Evolutionary conservation across 768 basidiomycete species (phyloP), one percentile per base, ranked within the genome.

Genomic region (Trametes cubensis): DNA sequence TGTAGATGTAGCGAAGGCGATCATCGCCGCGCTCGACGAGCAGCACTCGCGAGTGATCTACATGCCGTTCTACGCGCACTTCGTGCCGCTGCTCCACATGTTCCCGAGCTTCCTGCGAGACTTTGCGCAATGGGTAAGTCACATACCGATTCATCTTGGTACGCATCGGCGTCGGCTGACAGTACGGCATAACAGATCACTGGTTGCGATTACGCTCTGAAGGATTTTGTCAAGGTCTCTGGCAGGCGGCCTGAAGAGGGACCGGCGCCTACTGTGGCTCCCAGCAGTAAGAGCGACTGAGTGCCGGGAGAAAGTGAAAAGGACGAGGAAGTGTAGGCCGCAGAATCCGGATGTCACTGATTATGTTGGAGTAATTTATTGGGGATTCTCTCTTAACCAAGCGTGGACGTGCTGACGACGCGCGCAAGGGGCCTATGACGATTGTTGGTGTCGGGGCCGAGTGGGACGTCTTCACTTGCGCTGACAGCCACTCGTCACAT

Each of bases 21-120:
- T 98, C 70, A 91, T 98, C 58, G 76, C 84, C 34, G 90, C 90
- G 1, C 72, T 97, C 55, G 92, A 97, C 72, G 85, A 85, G 50
- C 88, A 90, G 64, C 87, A 95, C 67, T 89, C 88, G 15, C 81
- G 83, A 61, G 83, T 79, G 20, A 83, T 95, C 61, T 75, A 84
- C 65, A 67, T 92, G 64, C 94, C 94, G 17, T 88, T 92, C 73
- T 92, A 85, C 67, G 79, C 80, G 15, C 78, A 90, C 69, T 81
- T 86, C 28, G 75, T 80, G 39, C 85, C 87, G 45, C 78, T 78
- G 63, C 67, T 90, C 62, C 74, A 74, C 52, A 70, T 85, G 60
- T 73, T 90, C 58, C 92, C 92, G 7, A 90, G 87, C 70, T 94
- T 86, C 73, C 53, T 86, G 52, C 78, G 87, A 58, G 94, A 95